These are phyloP conservation scores for Cryptosporidium meleagridis DNA, from an alignment of 169 alveolate genomes.

Conservation along the genomic window DNA sequence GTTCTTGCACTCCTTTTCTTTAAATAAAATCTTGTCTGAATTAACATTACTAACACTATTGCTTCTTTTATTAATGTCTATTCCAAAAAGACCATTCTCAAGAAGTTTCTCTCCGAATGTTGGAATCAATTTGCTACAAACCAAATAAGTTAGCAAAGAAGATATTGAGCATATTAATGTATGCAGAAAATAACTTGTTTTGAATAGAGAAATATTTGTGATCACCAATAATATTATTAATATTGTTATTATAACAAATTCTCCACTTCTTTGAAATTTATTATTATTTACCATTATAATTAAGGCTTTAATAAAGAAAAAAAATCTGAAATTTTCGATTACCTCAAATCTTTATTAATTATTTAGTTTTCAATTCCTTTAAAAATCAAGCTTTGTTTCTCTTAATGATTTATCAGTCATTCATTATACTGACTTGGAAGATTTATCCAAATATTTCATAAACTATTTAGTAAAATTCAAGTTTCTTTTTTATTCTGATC, in stretches of 20 bases:
- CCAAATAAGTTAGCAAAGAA: conserved; percentile 12
- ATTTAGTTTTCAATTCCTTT: too few relatives aligned
- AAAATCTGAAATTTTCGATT: too few relatives aligned
- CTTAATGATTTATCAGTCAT: background rate
- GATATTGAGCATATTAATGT: conserved; percentile 37
- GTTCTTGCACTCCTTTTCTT: background rate
- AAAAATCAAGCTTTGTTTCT: too few relatives aligned
- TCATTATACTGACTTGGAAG: background rate
- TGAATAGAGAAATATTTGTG: conserved; percentile 26
- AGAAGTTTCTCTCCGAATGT: conserved; percentile 37
- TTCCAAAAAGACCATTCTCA: conserved; percentile 75
- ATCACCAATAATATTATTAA: conserved; percentile 13
- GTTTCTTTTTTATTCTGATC: background rate
- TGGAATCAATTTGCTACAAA: conserved; percentile 42
- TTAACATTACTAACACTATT: too few relatives aligned
- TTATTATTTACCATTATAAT: background rate
- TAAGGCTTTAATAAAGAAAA: too few relatives aligned
- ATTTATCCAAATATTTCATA: background rate
- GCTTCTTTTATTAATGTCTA: conserved; percentile 74
- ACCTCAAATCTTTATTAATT: too few relatives aligned
- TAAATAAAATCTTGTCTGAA: too few relatives aligned
- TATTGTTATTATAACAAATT: conserved; percentile 11
- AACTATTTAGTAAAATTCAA: background rate
- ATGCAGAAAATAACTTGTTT: conserved; percentile 35
- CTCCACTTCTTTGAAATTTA: conserved; percentile 24